Conservation (phyloP, 1,284 basidiomycete species). For the Ganoderma sp. region DNA sequence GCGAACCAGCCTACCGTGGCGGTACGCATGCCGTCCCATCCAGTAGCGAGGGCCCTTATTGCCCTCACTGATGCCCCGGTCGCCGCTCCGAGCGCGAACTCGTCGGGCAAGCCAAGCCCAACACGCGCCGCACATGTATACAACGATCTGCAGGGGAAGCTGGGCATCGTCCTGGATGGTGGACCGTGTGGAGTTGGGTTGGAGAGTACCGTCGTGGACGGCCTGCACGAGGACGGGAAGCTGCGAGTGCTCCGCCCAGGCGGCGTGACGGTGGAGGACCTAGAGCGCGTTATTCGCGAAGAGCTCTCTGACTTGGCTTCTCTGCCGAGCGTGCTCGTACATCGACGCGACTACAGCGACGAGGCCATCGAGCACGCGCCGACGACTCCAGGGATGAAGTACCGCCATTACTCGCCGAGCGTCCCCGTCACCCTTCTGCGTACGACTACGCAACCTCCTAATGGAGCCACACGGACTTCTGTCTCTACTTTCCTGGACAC, state of each 20-base stretch:
- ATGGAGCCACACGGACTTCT: slow-evolving; percentile 38
- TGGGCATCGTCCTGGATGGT: slow-evolving; percentile 90
- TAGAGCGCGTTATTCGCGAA: slow-evolving; percentile 64
- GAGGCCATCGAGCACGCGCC: slow-evolving; percentile 73
- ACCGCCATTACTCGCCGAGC: slow-evolving; percentile 93
- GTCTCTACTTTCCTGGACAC: slow-evolving; percentile 49
- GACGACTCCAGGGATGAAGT: slow-evolving; percentile 99
- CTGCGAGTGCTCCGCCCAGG: slow-evolving; percentile 91
- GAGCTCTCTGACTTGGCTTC: slow-evolving; percentile 44
- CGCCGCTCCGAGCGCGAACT: slow-evolving; percentile 96
- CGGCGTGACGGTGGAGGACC: slow-evolving; percentile 90
- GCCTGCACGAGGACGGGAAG: slow-evolving; percentile 70
- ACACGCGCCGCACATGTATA: slow-evolving; percentile 90
- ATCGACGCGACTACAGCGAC: slow-evolving; percentile 76
- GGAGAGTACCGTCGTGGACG: slow-evolving; percentile 97
- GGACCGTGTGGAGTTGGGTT: slow-evolving; percentile 89
- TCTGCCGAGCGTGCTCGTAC: slow-evolving; percentile 69
- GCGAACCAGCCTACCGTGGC: slow-evolving; percentile 87
- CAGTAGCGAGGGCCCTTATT: slow-evolving; percentile 91
- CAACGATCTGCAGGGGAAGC: slow-evolving; percentile 76
- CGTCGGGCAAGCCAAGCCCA: slow-evolving; percentile 92
- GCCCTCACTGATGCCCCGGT: slow-evolving; percentile 77
- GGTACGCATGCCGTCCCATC: slow-evolving; percentile 93
- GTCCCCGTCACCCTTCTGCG: slow-evolving; percentile 82
- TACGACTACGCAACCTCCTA: slow-evolving; percentile 52